Percentiles rank a stretch among this genome's conserved stretches.
These are phyloP conservation scores for Brassica cretica DNA, from an alignment of 345 rosid species.

Conservation along the genomic window DNA sequence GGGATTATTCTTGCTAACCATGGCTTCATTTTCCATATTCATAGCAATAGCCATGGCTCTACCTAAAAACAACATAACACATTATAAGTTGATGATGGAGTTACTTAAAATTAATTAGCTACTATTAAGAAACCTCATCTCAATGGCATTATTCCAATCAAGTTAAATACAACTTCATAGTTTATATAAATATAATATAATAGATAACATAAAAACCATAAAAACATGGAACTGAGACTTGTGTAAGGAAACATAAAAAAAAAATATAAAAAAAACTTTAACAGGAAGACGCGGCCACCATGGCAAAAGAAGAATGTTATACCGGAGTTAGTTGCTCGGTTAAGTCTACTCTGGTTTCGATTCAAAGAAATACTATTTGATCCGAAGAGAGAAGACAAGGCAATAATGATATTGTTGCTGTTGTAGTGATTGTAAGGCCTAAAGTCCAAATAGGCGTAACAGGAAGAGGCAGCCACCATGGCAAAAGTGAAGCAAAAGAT, in stretches of 20 bases:
- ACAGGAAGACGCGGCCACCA: too few relatives aligned
- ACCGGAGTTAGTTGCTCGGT: constrained; percentile 52
- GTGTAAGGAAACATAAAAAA: neutral
- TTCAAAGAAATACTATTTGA: constrained; percentile 40
- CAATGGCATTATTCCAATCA: neutral
- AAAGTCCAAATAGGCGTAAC: constrained; percentile 58
- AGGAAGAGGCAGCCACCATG: constrained; percentile 50
- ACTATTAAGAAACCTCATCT: constrained; percentile 15
- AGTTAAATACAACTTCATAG: neutral
- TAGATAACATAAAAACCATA: constrained; percentile 3
- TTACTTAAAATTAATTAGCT: neutral
- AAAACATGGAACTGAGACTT: constrained; percentile 1
- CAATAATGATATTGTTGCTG: constrained; percentile 33
- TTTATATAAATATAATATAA: neutral
- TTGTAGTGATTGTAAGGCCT: constrained; percentile 65
- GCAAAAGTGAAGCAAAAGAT: neutral
- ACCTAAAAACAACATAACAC: constrained; percentile 43
- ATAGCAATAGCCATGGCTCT: constrained; percentile 65
- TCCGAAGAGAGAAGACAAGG: constrained; percentile 55
- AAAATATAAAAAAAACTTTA: neutral
- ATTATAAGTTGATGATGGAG: neutral
- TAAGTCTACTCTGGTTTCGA: constrained; percentile 47
- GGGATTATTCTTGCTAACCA: constrained; percentile 63
- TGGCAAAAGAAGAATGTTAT: neutral
- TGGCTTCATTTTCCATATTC: constrained; percentile 59